These are phyloP conservation scores for Rosa lucieae DNA, from an alignment of 306 rosid species.

Conservation along the genomic window DNA sequence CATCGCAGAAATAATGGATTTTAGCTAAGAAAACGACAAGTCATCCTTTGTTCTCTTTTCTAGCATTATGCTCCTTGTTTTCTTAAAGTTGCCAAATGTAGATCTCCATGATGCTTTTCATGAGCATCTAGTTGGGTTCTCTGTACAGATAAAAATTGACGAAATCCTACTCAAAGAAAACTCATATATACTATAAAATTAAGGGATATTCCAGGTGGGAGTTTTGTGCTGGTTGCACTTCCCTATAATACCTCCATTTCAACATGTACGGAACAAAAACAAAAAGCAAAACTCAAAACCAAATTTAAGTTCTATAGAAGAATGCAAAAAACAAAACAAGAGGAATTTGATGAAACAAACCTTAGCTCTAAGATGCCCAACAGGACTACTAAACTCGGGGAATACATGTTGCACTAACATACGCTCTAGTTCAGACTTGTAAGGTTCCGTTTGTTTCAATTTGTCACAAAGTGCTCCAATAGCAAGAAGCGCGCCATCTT, in stretches of 20 bases:
- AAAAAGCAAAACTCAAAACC: not conserved
- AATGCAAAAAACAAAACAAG: not conserved
- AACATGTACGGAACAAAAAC: not conserved
- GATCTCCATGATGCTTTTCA: not conserved
- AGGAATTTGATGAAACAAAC: constrained; percentile 37
- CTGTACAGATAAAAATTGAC: not conserved
- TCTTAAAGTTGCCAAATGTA: not conserved
- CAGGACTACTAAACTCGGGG: constrained; percentile 89
- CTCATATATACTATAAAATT: not conserved
- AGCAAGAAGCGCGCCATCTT: constrained; percentile 98
- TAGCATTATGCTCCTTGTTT: not conserved
- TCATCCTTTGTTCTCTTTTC: not conserved
- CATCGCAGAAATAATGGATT: not conserved
- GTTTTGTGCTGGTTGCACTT: not conserved
- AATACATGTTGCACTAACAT: constrained; percentile 98
- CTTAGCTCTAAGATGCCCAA: constrained; percentile 98
- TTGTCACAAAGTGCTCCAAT: constrained; percentile 97
- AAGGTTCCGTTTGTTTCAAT: constrained; percentile 90
- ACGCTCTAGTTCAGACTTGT: constrained; percentile 90
- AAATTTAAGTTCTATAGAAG: not conserved
- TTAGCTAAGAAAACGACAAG: not conserved
- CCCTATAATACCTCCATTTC: not conserved
- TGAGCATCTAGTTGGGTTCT: not conserved
- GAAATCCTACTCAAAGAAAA: not conserved
- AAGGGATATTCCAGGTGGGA: not conserved